Conservation (phyloP, 768 basidiomycete species). For the Phaffia tasmanica region DNA sequence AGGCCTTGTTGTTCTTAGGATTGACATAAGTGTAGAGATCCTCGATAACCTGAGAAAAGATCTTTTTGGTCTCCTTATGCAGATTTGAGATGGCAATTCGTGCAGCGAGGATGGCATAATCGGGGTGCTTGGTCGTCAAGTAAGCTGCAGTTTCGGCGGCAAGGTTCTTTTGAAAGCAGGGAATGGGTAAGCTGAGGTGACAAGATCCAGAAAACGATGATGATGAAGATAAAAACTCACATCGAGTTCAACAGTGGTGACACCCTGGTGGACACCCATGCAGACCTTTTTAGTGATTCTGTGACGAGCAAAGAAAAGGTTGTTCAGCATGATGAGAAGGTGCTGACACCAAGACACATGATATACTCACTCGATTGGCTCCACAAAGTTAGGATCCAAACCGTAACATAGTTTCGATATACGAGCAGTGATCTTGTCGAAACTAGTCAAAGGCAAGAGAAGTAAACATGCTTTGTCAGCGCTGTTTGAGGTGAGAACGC, state of each 20-base stretch:
- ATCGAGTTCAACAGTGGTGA: slow-evolving; percentile 94
- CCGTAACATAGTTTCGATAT: slow-evolving; percentile 83
- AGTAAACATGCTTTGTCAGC: neutral
- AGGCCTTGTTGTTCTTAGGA: slow-evolving; percentile 78
- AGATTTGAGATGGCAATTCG: slow-evolving; percentile 94
- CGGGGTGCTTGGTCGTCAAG: slow-evolving; percentile 91
- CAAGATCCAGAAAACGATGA: neutral
- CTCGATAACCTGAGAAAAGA: slow-evolving; percentile 78
- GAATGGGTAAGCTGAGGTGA: slow-evolving; percentile 1
- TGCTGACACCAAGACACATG: neutral
- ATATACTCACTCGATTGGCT: slow-evolving; percentile 71
- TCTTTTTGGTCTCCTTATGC: slow-evolving; percentile 99
- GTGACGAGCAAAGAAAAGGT: neutral
- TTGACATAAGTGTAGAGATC: slow-evolving; percentile 92
- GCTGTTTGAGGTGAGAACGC: neutral
- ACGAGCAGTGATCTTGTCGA: slow-evolving; percentile 52
- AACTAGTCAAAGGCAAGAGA: slow-evolving; percentile 27
- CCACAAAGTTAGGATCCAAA: slow-evolving; percentile 79
- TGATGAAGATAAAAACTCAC: slow-evolving; percentile 43
- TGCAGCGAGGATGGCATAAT: slow-evolving; percentile 95
- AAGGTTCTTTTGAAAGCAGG: slow-evolving; percentile 55
- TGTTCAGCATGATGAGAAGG: neutral
- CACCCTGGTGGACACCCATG: slow-evolving; percentile 77
- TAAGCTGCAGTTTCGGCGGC: slow-evolving; percentile 95
- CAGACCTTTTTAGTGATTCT: slow-evolving; percentile 69